Evolutionary conservation across 768 basidiomycete genomes (phyloP).

Genomic region (Leccinum olivaceopallidum): DNA sequence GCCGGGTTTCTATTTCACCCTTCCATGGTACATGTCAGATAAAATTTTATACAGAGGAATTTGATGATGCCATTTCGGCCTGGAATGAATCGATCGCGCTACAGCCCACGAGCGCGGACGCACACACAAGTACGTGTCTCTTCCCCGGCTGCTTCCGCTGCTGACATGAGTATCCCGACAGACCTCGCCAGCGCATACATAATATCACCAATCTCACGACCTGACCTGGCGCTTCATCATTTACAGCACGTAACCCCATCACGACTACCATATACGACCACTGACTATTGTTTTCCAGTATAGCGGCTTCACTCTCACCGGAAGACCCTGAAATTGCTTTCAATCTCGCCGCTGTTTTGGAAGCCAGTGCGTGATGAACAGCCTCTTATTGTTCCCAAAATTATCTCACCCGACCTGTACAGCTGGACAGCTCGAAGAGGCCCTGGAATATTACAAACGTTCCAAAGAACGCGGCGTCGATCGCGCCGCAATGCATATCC

Average conservation of each 20-base stretch:
- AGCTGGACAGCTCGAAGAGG: constrained; percentile 82
- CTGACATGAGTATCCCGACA: constrained; percentile 36
- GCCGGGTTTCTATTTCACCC: constrained; percentile 31
- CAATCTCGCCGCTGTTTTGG: constrained; percentile 87
- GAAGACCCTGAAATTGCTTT: constrained; percentile 92
- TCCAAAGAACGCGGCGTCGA: constrained; percentile 79
- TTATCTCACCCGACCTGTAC: constrained; percentile 30
- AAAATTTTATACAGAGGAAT: constrained; percentile 62
- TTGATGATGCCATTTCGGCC: constrained; percentile 78
- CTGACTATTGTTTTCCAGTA: constrained; percentile 50
- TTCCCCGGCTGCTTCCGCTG: constrained; percentile 20
- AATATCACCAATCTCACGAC: constrained; percentile 73
- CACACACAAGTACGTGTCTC: constrained; percentile 73
- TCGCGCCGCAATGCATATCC: constrained; percentile 78
- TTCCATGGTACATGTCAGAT: constrained; percentile 18
- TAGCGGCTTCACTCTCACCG: constrained; percentile 79
- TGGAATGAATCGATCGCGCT: constrained; percentile 85
- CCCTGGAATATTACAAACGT: constrained; percentile 78
- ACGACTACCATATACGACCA: constrained; percentile 30
- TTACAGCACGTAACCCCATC: constrained; percentile 55
- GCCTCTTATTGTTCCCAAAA: constrained; percentile 38
- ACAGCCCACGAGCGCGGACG: constrained; percentile 82
- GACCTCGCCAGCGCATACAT: constrained; percentile 91
- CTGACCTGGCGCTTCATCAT: constrained; percentile 86
- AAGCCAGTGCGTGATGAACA: constrained; percentile 66